Conservation (phyloP, 2,329 filamentous ascomycete genomes). For the Paraconiothyrium sp. region DNA sequence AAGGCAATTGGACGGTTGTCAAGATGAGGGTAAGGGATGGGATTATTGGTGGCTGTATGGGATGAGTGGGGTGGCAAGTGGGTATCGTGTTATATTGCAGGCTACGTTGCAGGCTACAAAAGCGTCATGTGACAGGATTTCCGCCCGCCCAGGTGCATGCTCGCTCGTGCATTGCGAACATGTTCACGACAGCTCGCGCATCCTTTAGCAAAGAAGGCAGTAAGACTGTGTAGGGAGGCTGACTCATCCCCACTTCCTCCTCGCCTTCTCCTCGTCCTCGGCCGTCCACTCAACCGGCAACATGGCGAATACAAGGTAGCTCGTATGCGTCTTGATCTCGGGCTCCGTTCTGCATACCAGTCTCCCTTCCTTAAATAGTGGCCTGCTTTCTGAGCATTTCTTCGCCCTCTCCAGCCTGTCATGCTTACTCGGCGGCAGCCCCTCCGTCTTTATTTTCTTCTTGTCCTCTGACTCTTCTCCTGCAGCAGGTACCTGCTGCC, state of each 20-base stretch:
- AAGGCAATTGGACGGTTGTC: background rate
- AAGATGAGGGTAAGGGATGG: background rate
- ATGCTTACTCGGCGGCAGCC: slow-evolving; percentile 40
- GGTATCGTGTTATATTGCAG: background rate
- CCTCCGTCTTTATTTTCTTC: slow-evolving; percentile 31
- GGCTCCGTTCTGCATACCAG: slow-evolving; percentile 83
- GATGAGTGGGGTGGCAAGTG: background rate
- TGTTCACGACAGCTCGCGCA: background rate
- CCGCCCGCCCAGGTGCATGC: too few species aligned
- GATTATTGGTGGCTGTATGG: background rate
- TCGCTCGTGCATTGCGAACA: background rate
- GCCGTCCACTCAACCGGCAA: slow-evolving; percentile 87
- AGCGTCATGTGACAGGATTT: too few species aligned
- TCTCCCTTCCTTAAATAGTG: slow-evolving; percentile 75
- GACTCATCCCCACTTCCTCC: slow-evolving; percentile 49
- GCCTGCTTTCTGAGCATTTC: slow-evolving; percentile 43
- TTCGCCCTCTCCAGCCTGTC: slow-evolving; percentile 41
- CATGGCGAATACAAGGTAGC: slow-evolving; percentile 93
- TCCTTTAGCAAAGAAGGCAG: too few species aligned
- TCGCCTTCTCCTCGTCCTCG: slow-evolving; percentile 77
- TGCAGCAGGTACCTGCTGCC: slow-evolving; percentile 36
- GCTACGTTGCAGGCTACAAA: too few species aligned
- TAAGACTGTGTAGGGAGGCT: background rate
- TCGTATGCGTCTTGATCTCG: slow-evolving; percentile 95
- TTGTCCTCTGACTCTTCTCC: slow-evolving; percentile 32